Percentiles rank a stretch among this genome's conserved stretches.
phyloP scores from a whole-genome alignment of 257 asterid genomes.

The Lycium ferocissimum region DNA sequence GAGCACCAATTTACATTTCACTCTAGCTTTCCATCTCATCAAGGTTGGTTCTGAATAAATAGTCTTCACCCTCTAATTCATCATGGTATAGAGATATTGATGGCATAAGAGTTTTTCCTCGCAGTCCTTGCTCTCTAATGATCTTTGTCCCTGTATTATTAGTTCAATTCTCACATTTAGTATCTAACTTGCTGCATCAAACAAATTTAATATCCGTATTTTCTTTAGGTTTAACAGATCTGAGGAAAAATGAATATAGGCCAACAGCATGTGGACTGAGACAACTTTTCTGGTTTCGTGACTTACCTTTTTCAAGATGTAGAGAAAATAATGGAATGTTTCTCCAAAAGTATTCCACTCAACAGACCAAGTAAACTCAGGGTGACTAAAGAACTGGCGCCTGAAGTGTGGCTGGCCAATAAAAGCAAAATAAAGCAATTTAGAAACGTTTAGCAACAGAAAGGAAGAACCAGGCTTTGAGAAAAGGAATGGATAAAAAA shows the following conservation, averaged over 20 bases:
- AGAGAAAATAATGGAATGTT: conserved; percentile 92
- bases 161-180: conserved; percentile 33
- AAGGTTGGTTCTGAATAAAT: conserved; percentile 67
- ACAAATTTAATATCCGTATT: not conserved
- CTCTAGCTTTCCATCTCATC: conserved; percentile 54
- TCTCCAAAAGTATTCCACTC: conserved; percentile 93
- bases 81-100: conserved; percentile 70
- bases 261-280: not conserved
- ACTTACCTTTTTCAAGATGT: conserved; percentile 80
- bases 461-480: not conserved
- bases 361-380: conserved; percentile 80
- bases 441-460: not conserved
- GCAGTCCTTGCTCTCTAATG: conserved; percentile 41
- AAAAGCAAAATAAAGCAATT: not conserved
- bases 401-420: conserved; percentile 82
- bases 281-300: not conserved
- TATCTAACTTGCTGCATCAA: not conserved
- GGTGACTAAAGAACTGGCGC: conserved; percentile 74
- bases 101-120: conserved; percentile 48
- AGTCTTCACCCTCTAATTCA: conserved; percentile 85
- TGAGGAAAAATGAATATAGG: not conserved
- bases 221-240: not conserved
- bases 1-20: not conserved
- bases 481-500: not conserved
- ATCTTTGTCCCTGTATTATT: conserved; percentile 79